Base-by-base conservation (phyloP, 192 early-diverging fungal species). In the Gigaspora rosea region DNA sequence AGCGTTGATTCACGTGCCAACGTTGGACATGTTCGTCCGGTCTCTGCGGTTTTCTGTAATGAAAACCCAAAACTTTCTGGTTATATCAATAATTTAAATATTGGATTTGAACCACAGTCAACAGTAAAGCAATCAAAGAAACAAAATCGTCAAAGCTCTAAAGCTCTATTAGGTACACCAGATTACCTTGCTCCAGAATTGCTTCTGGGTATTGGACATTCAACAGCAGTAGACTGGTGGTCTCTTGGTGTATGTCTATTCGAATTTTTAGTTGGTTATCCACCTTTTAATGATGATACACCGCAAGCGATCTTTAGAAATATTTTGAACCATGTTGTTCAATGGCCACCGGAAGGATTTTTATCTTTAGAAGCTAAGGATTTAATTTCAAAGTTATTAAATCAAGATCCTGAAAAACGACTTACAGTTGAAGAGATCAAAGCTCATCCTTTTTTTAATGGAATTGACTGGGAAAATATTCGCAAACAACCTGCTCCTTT, bases 141-240 rank as follows among this genome's bases (percentile, higher is more conserved):
- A 18, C 80, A 78, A 15, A 80, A 83, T 62, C 76, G 78, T 8
- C 78, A 80, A 33, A 82, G 76, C 11, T 87, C 83, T 33, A 85
- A 82, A 74, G 82, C 88, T 7, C 84, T 93, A 20, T 79, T 92
- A 3, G 97, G 97, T 9, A 97, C 97, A 1, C 97, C 97, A 1
- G 97, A 98, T 79, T 97, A 96, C 52, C 77, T 98, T 63, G 96
- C 96, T 1, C 97, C 96, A 5, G 97, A 98, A 80, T 84, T 98
- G 22, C 84, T 97, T 51, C 88, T 95, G 10, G 95, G 96, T 8
- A 89, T 93, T 13, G 92, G 92, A 18, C 93, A 97, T 78, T 92
- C 89, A 10, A 86, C 89, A 4, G 91, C 91, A 3, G 97, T 97
- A 10, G 97, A 98, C 77, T 98, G 95, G 95, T 98, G 97, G 97